Conservation (phyloP, 805 yeast genomes). For the Lachancea sp. region DNA sequence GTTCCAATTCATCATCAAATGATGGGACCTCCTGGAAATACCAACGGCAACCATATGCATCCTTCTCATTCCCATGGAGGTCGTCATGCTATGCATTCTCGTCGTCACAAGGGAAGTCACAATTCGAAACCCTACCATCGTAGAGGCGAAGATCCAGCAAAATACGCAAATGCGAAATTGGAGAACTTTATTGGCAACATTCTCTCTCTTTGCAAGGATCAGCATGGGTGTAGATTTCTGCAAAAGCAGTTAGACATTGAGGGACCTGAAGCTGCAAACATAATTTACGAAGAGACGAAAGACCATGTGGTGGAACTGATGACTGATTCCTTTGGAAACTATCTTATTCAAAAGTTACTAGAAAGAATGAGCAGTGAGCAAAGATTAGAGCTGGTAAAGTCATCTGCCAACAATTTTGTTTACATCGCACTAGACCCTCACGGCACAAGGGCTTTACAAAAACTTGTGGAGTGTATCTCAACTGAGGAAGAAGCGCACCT, state of each 20-base stretch:
- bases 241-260: conserved; percentile 77
- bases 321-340: conserved; percentile 97
- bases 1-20: conserved; percentile 23
- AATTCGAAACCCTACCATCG: conserved; percentile 7
- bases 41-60: conserved; percentile 2
- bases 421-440: conserved; percentile 86
- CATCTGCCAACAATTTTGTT: conserved; percentile 67
- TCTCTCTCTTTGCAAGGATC: conserved; percentile 82
- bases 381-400: conserved; percentile 59
- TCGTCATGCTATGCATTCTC: conserved; percentile 5
- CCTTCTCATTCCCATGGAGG: conserved; percentile 5
- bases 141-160: conserved; percentile 55
- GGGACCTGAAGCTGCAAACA: conserved; percentile 55
- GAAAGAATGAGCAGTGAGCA: conserved; percentile 69
- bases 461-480: conserved; percentile 74
- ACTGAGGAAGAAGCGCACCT: conserved; percentile 66
- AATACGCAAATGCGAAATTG: conserved; percentile 59
- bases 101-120: conserved; percentile 20
- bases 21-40: conserved; percentile 4
- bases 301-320: conserved; percentile 77
- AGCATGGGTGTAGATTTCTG: conserved; percentile 90
- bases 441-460: conserved; percentile 94
- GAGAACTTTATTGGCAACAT: conserved; percentile 69
- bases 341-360: conserved; percentile 81
- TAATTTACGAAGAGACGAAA: conserved; percentile 76